Conservation (phyloP, 345 rosid genomes). For the Gossypium raimondii region DNA sequence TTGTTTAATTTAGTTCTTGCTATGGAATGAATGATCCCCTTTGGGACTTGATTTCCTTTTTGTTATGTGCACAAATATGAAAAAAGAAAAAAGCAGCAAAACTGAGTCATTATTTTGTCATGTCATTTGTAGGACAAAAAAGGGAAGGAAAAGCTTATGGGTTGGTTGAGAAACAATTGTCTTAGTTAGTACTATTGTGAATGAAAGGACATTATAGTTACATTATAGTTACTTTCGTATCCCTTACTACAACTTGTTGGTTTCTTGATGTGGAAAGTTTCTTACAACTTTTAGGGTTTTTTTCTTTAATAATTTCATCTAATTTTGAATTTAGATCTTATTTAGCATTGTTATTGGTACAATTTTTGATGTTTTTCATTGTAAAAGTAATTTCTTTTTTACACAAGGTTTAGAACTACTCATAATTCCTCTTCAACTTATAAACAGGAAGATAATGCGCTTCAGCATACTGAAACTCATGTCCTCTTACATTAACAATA, state of each 20-base stretch:
- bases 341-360: too few relatives aligned
- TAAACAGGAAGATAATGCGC: fast-evolving
- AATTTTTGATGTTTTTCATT: too few relatives aligned
- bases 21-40: background rate
- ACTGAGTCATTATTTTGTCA: background rate
- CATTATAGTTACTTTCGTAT: background rate
- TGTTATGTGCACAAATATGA: background rate
- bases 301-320: too few relatives aligned
- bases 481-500: too few relatives aligned
- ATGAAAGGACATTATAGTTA: background rate
- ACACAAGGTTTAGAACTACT: fast-evolving
- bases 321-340: too few relatives aligned
- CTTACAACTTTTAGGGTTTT: too few relatives aligned
- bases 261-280: background rate
- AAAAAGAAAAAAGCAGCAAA: background rate
- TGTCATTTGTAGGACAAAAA: background rate
- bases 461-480: fast-evolving
- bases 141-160: background rate
- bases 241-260: background rate
- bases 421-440: fast-evolving
- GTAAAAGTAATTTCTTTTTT: too few relatives aligned
- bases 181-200: too few relatives aligned
- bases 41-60: background rate
- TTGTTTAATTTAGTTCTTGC: background rate
- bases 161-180: background rate